phyloP scores from a whole-genome alignment of 2,329 filamentous ascomycete species.

The Alternaria metachromatica region DNA sequence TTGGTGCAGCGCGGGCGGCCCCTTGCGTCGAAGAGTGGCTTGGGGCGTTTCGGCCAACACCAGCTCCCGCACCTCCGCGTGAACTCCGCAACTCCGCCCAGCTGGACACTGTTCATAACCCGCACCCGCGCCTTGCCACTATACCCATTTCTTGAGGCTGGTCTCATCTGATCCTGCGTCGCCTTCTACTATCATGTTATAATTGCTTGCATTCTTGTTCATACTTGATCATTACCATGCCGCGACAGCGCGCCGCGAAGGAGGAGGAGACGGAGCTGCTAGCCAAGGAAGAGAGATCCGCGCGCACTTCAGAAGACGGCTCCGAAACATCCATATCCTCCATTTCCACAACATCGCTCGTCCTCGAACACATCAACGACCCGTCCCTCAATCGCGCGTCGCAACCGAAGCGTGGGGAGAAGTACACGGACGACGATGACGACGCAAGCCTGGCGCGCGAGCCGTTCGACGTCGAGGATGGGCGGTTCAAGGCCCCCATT shows the following conservation, averaged over 20 bases:
- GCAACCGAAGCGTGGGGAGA: slow-evolving; percentile 39
- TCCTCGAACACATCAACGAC: slow-evolving; percentile 78
- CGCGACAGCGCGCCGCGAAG: slow-evolving; percentile 42
- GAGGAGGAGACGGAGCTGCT: slow-evolving; percentile 57
- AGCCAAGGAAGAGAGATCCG: slow-evolving; percentile 40
- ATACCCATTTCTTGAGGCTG: not conserved
- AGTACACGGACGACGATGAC: slow-evolving; percentile 48
- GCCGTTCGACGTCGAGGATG: slow-evolving; percentile 59
- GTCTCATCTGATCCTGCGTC: not conserved
- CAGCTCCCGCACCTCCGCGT: slow-evolving; percentile 36
- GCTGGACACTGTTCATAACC: slow-evolving; percentile 13
- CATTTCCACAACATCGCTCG: slow-evolving; percentile 81
- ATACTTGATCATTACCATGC: slow-evolving; percentile 33
- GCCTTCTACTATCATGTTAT: slow-evolving; percentile 24
- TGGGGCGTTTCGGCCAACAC: slow-evolving; percentile 38
- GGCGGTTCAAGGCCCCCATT: slow-evolving; percentile 54
- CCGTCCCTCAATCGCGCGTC: slow-evolving; percentile 46
- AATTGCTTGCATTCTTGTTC: not conserved
- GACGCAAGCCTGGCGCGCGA: slow-evolving; percentile 57
- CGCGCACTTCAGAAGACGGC: slow-evolving; percentile 45
- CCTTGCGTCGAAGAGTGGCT: slow-evolving; percentile 34
- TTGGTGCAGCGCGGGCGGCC: slow-evolving; percentile 3
- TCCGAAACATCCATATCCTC: slow-evolving; percentile 69
- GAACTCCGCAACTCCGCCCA: slow-evolving; percentile 29
- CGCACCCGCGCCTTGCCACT: slow-evolving; percentile 7